Evolutionary conservation across 768 basidiomycete species (phyloP).

Genomic region (Mycena metata): DNA sequence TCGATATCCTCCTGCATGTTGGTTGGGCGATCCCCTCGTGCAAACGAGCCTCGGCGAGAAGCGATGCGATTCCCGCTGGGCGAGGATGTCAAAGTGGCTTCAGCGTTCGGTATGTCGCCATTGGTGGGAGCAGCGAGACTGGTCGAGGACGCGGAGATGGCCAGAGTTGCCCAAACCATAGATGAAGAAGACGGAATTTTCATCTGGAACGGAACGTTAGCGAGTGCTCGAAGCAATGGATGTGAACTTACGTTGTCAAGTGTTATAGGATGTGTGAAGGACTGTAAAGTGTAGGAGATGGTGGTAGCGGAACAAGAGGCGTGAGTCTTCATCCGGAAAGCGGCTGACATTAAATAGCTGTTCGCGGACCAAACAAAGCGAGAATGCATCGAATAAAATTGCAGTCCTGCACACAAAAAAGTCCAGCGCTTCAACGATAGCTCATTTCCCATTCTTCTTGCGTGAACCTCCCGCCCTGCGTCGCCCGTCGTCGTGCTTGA

Average conservation of each 20-base stretch:
- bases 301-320: constrained; percentile 35
- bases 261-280: constrained; percentile 32
- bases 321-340: too few species aligned
- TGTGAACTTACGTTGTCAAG: constrained; percentile 44
- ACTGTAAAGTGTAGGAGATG: constrained; percentile 26
- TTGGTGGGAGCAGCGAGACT: constrained; percentile 59
- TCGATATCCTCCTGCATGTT: constrained; percentile 33
- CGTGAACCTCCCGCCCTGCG: constrained; percentile 48
- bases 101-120: constrained; percentile 42
- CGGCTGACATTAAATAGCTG: constrained; percentile 23
- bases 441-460: constrained; percentile 75
- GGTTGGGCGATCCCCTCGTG: constrained; percentile 28
- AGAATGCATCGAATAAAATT: not conserved
- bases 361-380: not conserved
- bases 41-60: constrained; percentile 29
- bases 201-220: constrained; percentile 26
- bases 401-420: constrained; percentile 13
- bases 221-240: too few species aligned
- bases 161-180: constrained; percentile 61
- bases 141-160: constrained; percentile 64
- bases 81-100: constrained; percentile 36
- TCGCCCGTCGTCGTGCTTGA: constrained; percentile 44
- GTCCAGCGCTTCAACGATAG: constrained; percentile 13
- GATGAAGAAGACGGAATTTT: constrained; percentile 64
- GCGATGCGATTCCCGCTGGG: constrained; percentile 27